These are phyloP conservation scores for Metschnikowia noctiluminum DNA, from an alignment of 805 yeast genomes.

Conservation along the genomic window DNA sequence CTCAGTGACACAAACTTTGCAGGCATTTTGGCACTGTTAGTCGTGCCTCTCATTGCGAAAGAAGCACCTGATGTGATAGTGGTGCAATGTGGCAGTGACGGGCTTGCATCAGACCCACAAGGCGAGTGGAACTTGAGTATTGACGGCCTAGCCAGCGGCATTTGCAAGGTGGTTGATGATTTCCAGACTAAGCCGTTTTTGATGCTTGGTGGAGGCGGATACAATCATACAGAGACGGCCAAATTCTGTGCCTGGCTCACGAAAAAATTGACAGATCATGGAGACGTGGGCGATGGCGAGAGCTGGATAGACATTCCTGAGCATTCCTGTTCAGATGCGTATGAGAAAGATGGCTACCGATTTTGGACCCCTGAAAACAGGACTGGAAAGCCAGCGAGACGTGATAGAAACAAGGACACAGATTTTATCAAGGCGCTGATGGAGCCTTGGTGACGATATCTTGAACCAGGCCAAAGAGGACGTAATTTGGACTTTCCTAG, in stretches of 20 bases:
- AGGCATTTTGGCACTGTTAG: slow-evolving; percentile 36
- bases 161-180: slow-evolving; percentile 2
- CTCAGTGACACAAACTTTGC: slow-evolving; percentile 44
- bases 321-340: slow-evolving; percentile 40
- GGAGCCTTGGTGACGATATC: too few relatives aligned
- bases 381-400: slow-evolving; percentile 21
- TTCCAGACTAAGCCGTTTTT: slow-evolving; percentile 31
- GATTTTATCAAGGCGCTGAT: too few relatives aligned
- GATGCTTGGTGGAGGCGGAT: slow-evolving; percentile 77
- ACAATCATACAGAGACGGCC: slow-evolving; percentile 58
- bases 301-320: slow-evolving; percentile 52
- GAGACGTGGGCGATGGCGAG: slow-evolving; percentile 13
- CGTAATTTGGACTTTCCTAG: too few relatives aligned
- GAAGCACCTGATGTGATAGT: slow-evolving; percentile 53
- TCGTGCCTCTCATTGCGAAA: slow-evolving; percentile 38
- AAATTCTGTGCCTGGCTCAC: slow-evolving; percentile 56
- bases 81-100: slow-evolving; percentile 73
- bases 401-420: slow-evolving; percentile 26
- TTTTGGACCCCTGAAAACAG: slow-evolving; percentile 45
- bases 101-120: slow-evolving; percentile 60
- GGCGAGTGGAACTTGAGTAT: slow-evolving; percentile 69
- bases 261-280: slow-evolving; percentile 9
- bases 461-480: too few relatives aligned
- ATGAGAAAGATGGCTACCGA: slow-evolving; percentile 42
- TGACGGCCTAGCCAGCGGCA: slow-evolving; percentile 44